Evolutionary conservation across 2,329 filamentous ascomycete genomes (phyloP).

Genomic region (Apiospora saccharicola): DNA sequence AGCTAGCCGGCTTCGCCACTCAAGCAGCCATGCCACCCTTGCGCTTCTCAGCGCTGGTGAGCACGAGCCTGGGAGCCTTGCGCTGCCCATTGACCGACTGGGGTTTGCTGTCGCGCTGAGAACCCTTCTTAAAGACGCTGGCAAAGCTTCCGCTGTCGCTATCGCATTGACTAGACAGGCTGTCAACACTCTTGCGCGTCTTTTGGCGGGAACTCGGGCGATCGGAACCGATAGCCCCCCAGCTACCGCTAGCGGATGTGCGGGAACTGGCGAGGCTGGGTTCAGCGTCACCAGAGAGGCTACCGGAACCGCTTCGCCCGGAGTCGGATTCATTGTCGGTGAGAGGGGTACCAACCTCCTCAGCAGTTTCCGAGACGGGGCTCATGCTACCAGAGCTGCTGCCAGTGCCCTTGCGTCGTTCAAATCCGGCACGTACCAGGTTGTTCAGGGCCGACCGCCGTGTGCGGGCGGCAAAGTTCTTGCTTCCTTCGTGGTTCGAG

Average conservation of each 20-base stretch:
- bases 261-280: slow-evolving; percentile 77
- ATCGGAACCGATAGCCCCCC: slow-evolving; percentile 86
- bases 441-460: slow-evolving; percentile 92
- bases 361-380: slow-evolving; percentile 83
- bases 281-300: slow-evolving; percentile 76
- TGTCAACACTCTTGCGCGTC: slow-evolving; percentile 68
- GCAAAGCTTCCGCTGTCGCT: slow-evolving; percentile 69
- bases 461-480: slow-evolving; percentile 95
- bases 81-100: slow-evolving; percentile 70
- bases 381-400: slow-evolving; percentile 79
- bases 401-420: slow-evolving; percentile 79
- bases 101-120: slow-evolving; percentile 60
- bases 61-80: slow-evolving; percentile 84
- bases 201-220: slow-evolving; percentile 77
- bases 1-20: slow-evolving; percentile 23
- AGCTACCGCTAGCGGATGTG: slow-evolving; percentile 75
- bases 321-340: slow-evolving; percentile 79
- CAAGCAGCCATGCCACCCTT: slow-evolving; percentile 62
- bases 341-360: slow-evolving; percentile 70
- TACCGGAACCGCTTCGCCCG: slow-evolving; percentile 77
- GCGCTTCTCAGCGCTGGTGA: slow-evolving; percentile 90
- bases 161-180: slow-evolving; percentile 67
- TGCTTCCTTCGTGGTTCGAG: slow-evolving; percentile 91
- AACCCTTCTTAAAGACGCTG: slow-evolving; percentile 69
- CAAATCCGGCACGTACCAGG: slow-evolving; percentile 86